Evolutionary conservation across 306 rosid species (phyloP), one percentile per base, ranked within the genome.

Genomic region (Cyclanthera cordifolia): DNA sequence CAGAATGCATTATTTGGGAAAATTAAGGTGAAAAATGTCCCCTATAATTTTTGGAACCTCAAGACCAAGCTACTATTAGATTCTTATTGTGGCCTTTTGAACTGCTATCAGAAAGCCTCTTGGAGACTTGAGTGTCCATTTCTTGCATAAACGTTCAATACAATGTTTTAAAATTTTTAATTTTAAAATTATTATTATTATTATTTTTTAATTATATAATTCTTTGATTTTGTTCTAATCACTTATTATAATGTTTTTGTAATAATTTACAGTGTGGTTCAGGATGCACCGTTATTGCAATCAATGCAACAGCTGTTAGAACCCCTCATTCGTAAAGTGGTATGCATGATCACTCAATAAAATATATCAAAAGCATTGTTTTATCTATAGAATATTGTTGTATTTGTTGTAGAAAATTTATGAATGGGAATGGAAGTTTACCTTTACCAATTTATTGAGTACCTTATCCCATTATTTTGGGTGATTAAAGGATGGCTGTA

Each of bases 251-350:
- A 52, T 28, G 8, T 9, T 47, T 59, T 43, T 11, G n/a, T 45
- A 39, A 34, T 34, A 34, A 34, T 73, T 76, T 81, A 67, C 75
- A 91, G 96, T 67, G 97, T 82, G 76, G 96, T 88, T 74, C 85
- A 76, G 3, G 97, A 91, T 60, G 81, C 81, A 72, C 77, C 78
- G 90, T 81, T 68, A 76, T 72, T 85, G 71, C 87, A 86, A 59
- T 76, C 86, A 17, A 79, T 88, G 25, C 79, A 83, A 74, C 74
- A 83, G 72, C 69, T 77, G 57, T 80, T 91, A 81, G 95, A 91
- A 84, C 96, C 96, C 6, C 74, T 91, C 86, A 82, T 91, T 76
- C 97, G 97, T 6, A 79, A 79, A 83, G 97, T 91, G 90, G 97
- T 91, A 85, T 70, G 84, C 53, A 46, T 8, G 32, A 41, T 24